Base-by-base conservation (phyloP, 2,329 filamentous ascomycete species). In the Plenodomus biglobosus region DNA sequence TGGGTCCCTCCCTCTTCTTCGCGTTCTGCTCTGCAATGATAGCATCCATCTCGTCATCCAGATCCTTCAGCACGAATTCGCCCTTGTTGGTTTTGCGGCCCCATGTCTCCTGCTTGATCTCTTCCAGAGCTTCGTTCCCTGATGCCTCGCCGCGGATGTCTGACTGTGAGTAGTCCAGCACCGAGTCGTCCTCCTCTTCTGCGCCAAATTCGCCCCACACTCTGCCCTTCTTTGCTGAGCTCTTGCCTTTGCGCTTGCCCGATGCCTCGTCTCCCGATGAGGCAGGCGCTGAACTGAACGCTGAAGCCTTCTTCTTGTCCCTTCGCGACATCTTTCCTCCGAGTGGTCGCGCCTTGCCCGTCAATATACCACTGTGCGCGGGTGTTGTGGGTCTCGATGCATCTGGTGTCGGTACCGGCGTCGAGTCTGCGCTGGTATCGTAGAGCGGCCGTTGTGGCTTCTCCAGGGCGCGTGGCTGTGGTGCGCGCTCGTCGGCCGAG, bases 181-280 rank as follows among this genome's bases (percentile, higher is more conserved):
- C 84, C 15, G 86, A 80, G 61, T 84, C 84, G 48, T 87, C 83
- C 48, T 90, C 88, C 66, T 95, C 92, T 56, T 92, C 89, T 6
- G 90, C 90, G 3, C 94, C 94, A 68, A 96, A 90, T 4, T 88
- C 89, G 65, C 92, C 89, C 94, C 94, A 99, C 67, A 88, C 91
- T 55, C 94, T 85, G 62, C 90, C 90, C 71, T 90, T 92, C 78
- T 97, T 97, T 8, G 76, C 79, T 11, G 78, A 73, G 57, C 83
- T 84, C 20, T 78, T 89, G 38, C 71, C 72, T 63, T 84, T 85
- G 56, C 80, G 79, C 61, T 71, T 71, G 16, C 78, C 75, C 5
- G 81, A 74, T 0, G 79, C 80, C 63, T 97, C 94, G 61, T 97
- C 94, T 1, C 92, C 91, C 0, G 91, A 96, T 0, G 91, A 95